A percentile compares a stretch with the other conserved stretches of the same genome.
phyloP scores from a whole-genome alignment of 2,329 filamentous ascomycete genomes.

The Botryosphaeria dothidea region DNA sequence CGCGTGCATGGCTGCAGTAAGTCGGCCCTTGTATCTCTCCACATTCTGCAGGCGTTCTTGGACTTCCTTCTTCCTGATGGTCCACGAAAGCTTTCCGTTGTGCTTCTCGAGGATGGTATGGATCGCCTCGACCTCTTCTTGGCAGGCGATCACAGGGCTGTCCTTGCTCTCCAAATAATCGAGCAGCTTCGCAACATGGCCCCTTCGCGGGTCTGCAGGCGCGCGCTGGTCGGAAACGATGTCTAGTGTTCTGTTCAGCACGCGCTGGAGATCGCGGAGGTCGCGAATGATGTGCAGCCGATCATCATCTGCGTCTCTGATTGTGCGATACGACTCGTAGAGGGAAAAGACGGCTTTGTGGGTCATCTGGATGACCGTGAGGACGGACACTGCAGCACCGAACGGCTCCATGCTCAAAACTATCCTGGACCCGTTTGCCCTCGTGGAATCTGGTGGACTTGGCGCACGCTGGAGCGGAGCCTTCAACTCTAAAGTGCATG shows the following conservation, averaged over 20 bases:
- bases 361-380: neutral
- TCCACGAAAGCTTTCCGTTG: neutral
- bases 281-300: neutral
- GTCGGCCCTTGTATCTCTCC: neutral
- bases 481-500: too few relatives aligned
- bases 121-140: neutral
- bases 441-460: too few relatives aligned
- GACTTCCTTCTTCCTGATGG: neutral
- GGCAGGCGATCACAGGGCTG: neutral
- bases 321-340: neutral
- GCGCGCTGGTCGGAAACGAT: neutral
- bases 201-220: neutral
- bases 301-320: neutral
- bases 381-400: neutral
- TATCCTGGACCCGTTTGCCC: too few relatives aligned
- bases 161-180: neutral
- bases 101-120: neutral
- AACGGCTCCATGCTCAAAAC: neutral
- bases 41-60: neutral
- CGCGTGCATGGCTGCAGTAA: neutral
- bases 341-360: neutral
- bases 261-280: neutral
- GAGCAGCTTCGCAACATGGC: neutral
- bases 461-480: too few relatives aligned
- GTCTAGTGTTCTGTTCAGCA: neutral